Conservation (phyloP, 1,139 yeast genomes). For the Debaryomyces coudertii region DNA sequence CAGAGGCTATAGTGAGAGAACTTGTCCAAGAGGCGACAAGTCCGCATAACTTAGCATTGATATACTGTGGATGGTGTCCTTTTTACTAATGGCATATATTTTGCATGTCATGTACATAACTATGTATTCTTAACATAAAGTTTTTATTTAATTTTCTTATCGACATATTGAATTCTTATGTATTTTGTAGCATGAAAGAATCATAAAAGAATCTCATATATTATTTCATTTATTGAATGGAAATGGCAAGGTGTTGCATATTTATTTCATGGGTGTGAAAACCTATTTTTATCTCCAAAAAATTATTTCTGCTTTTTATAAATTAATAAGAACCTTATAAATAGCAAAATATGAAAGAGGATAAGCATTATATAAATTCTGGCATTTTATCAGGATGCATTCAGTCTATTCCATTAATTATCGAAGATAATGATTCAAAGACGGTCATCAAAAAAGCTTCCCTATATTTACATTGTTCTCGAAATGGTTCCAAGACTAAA, state of each 20-base stretch:
- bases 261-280: not conserved
- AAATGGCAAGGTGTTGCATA: not conserved
- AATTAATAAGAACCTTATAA: not conserved
- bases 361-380: not conserved
- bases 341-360: not conserved
- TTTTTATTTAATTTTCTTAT: not conserved
- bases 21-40: constrained; percentile 77
- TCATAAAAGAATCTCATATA: not conserved
- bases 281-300: not conserved
- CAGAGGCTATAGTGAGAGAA: constrained; percentile 83
- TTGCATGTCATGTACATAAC: not conserved
- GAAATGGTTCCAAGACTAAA: constrained; percentile 12
- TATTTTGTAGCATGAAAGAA: too few species aligned
- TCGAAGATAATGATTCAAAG: constrained; percentile 23
- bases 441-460: constrained; percentile 21
- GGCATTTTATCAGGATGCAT: constrained; percentile 17
- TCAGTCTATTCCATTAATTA: constrained; percentile 23
- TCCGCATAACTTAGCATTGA: constrained; percentile 65
- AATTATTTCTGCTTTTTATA: not conserved
- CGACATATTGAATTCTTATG: too few species aligned
- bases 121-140: not conserved
- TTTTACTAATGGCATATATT: constrained; percentile 35
- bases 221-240: constrained; percentile 1
- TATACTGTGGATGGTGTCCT: constrained; percentile 85
- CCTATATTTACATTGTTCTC: constrained; percentile 16